phyloP scores from a whole-genome alignment of 1,284 basidiomycete species.

The Cystobasidium pallidum region DNA sequence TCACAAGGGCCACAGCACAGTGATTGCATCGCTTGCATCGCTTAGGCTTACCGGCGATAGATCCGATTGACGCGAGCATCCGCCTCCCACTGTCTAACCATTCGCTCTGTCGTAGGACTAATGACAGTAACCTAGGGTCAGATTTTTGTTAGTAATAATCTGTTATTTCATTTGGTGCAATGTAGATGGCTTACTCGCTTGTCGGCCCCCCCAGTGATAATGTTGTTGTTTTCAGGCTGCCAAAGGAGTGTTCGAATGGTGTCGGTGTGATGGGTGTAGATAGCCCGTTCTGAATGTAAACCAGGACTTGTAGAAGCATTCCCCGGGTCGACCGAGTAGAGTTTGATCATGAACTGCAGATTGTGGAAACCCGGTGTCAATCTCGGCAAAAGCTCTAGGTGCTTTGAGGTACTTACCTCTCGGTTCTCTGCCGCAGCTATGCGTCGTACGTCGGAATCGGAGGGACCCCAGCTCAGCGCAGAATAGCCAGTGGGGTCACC shows the following conservation, averaged over 20 bases:
- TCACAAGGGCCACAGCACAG: not conserved
- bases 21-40: not conserved
- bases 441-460: not conserved
- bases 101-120: not conserved
- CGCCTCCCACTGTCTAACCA: constrained; percentile 5
- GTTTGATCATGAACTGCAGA: not conserved
- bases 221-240: not conserved
- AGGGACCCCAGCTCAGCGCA: constrained; percentile 4
- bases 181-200: not conserved
- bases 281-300: not conserved
- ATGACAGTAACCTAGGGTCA: not conserved
- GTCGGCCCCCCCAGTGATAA: constrained; percentile 27
- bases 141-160: too few species aligned
- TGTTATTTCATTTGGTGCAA: too few species aligned
- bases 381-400: not conserved
- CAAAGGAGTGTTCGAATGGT: constrained; percentile 15
- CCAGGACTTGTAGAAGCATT: not conserved
- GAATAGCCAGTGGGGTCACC: constrained; percentile 9
- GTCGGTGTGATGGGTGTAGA: constrained; percentile 3
- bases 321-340: constrained; percentile 7
- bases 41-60: not conserved
- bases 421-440: constrained; percentile 3
- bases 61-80: not conserved
- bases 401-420: constrained; percentile 1
- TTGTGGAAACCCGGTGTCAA: not conserved